Conservation (phyloP, 345 rosid genomes). For the Populus ilicifolia region DNA sequence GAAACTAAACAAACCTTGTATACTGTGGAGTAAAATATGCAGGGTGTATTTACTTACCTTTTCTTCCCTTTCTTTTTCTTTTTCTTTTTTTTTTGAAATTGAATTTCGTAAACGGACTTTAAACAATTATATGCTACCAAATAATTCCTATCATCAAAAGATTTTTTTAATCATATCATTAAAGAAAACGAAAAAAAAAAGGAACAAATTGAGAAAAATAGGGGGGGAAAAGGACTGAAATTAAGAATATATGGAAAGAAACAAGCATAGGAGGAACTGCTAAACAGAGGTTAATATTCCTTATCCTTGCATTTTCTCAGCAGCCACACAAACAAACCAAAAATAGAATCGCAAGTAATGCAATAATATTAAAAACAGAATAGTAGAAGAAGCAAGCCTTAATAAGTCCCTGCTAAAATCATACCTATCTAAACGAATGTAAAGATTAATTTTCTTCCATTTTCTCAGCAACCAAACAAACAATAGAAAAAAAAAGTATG, state of each 20-base stretch:
- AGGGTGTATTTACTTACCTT: too few relatives aligned
- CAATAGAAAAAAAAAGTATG: not conserved
- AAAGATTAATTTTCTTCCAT: not conserved
- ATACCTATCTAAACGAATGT: too few relatives aligned
- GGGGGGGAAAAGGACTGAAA: not conserved
- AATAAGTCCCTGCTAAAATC: not conserved
- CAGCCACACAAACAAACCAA: not conserved
- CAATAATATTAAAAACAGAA: too few relatives aligned
- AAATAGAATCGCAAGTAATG: not conserved
- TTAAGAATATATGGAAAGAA: not conserved
- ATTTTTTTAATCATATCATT: not conserved
- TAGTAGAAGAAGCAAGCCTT: not conserved
- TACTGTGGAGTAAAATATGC: too few relatives aligned
- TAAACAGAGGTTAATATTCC: not conserved
- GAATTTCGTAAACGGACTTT: too few relatives aligned
- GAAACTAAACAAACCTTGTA: too few relatives aligned
- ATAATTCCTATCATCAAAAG: too few relatives aligned
- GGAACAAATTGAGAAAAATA: not conserved
- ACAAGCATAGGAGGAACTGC: not conserved
- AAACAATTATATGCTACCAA: too few relatives aligned
- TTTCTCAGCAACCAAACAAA: slow-evolving; percentile 1
- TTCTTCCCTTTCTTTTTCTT: too few relatives aligned
- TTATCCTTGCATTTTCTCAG: too few relatives aligned
- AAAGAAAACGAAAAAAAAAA: not conserved
- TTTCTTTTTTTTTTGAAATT: too few relatives aligned